Conservation (phyloP, 371 early-diverging fungal species). For the Dichotomocladium elegans region DNA sequence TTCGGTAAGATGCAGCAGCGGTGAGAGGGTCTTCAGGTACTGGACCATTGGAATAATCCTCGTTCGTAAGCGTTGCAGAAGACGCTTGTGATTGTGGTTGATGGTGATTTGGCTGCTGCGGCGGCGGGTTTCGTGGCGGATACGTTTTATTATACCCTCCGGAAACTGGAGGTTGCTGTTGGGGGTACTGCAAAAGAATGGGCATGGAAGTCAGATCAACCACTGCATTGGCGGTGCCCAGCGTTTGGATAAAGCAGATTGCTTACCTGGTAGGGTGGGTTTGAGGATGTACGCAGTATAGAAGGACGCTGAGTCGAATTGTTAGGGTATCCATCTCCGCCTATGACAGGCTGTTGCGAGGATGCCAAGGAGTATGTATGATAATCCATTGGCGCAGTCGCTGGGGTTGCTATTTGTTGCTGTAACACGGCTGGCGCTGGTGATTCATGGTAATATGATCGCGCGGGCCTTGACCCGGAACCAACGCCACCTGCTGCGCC, state of each 20-base stretch:
- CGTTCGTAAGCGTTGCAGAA: neutral
- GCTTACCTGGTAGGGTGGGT: conserved; percentile 10
- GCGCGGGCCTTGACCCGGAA: neutral
- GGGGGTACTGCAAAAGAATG: neutral
- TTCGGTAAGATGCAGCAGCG: conserved; percentile 24
- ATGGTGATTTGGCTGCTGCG: conserved; percentile 4
- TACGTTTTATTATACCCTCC: neutral
- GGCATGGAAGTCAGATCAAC: neutral
- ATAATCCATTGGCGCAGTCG: conserved; percentile 10
- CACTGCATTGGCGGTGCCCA: neutral
- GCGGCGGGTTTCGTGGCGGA: neutral
- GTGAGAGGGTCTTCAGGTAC: conserved; percentile 25
- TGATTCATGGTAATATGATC: conserved; percentile 7
- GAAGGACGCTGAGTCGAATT: neutral
- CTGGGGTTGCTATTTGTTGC: conserved; percentile 9
- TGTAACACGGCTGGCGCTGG: conserved; percentile 3
- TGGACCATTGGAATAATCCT: conserved; percentile 10
- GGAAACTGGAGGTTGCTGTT: neutral
- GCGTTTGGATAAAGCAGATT: too few relatives aligned
- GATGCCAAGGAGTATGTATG: conserved; percentile 8
- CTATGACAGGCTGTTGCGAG: neutral
- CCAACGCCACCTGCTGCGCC: neutral
- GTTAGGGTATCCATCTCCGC: neutral
- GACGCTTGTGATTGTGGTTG: conserved; percentile 2
- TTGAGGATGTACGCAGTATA: conserved; percentile 8